Conservation (phyloP, 495 filamentous ascomycete genomes). For the Aspergillus ostianus region DNA sequence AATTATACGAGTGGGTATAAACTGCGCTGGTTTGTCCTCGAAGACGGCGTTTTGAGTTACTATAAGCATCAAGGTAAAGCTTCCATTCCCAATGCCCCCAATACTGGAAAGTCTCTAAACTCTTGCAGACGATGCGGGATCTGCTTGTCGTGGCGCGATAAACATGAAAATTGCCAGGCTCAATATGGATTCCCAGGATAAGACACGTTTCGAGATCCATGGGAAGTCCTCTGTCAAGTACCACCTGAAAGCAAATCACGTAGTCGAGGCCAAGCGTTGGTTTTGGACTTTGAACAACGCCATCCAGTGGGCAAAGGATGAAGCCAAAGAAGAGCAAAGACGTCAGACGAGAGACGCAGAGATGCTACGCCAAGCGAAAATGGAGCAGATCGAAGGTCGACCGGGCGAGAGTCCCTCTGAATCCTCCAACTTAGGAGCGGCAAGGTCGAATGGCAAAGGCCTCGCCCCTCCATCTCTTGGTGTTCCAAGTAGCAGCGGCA, state of each 20-base stretch:
- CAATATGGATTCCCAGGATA: slow-evolving; percentile 94
- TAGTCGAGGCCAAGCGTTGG: slow-evolving; percentile 61
- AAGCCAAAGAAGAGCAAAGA: slow-evolving; percentile 83
- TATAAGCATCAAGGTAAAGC: slow-evolving; percentile 88
- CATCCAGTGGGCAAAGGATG: slow-evolving; percentile 97
- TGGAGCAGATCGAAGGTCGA: slow-evolving; percentile 53
- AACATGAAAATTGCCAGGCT: slow-evolving; percentile 96
- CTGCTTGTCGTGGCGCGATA: slow-evolving; percentile 89
- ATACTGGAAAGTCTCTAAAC: not conserved
- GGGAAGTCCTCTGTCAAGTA: slow-evolving; percentile 99
- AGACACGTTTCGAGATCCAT: slow-evolving; percentile 93
- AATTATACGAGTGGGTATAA: slow-evolving; percentile 98
- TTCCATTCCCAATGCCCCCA: not conserved
- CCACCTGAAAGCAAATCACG: slow-evolving; percentile 92
- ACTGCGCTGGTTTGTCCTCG: slow-evolving; percentile 94
- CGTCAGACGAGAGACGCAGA: slow-evolving; percentile 72
- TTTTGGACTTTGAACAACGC: slow-evolving; percentile 99
- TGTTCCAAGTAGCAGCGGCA: slow-evolving; percentile 35
- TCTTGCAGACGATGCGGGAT: slow-evolving; percentile 62
- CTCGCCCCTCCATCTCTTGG: slow-evolving; percentile 34
- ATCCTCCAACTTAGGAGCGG: slow-evolving; percentile 21
- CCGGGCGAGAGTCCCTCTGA: slow-evolving; percentile 31
- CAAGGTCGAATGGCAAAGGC: slow-evolving; percentile 40
- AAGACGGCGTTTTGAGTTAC: slow-evolving; percentile 96
- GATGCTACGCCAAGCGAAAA: slow-evolving; percentile 70